Evolutionary conservation across 75 land plant genomes (phyloP).

Genomic region (Pinus tabuliformis): DNA sequence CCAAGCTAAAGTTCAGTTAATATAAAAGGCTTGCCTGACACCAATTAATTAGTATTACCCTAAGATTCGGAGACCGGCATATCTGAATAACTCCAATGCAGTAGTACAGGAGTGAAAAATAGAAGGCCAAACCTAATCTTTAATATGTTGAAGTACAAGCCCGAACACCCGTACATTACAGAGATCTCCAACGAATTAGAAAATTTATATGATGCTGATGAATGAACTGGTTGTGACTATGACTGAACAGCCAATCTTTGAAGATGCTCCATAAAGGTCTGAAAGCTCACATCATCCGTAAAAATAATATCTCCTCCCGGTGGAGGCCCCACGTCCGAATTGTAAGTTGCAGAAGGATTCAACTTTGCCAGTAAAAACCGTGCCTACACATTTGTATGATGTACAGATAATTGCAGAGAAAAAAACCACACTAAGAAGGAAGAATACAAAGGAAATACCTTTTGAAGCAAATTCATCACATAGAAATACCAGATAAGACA

Average conservation of each 20-base stretch:
- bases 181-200: no score
- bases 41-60: no score
- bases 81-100: no score
- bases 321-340: constrained; percentile 30
- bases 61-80: no score
- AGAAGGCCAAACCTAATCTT: no score
- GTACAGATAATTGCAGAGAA: neutral
- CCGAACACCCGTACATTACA: no score
- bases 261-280: constrained; percentile 79
- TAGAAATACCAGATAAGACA: neutral
- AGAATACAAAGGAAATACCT: neutral
- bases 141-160: no score
- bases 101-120: no score
- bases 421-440: neutral
- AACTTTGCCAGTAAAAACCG: constrained; percentile 80
- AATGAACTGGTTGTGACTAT: no score
- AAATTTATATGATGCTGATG: no score
- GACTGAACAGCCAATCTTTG: constrained; percentile 59
- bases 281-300: constrained; percentile 86
- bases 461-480: neutral
- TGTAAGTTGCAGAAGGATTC: constrained; percentile 80
- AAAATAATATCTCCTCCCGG: constrained; percentile 58
- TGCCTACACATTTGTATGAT: constrained; percentile 43
- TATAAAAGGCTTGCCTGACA: no score
- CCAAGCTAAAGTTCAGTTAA: no score